Percentiles rank a stretch among this genome's conserved stretches.
phyloP scores from a whole-genome alignment of 768 basidiomycete genomes.

The Mycena vulgaris region DNA sequence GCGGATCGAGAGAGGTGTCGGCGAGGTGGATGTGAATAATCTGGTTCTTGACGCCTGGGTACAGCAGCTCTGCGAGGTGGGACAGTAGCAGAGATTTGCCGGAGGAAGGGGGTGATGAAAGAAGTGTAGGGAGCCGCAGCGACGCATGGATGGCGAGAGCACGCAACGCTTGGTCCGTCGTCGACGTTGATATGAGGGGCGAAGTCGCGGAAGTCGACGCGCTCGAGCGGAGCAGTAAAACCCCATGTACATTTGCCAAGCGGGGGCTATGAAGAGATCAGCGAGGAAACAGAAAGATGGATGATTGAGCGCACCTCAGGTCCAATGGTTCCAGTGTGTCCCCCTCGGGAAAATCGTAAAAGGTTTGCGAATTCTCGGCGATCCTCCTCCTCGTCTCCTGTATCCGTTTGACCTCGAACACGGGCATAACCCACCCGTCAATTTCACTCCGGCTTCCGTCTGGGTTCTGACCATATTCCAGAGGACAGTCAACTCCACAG shows the following conservation, averaged over 20 bases:
- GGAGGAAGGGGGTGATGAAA: constrained; percentile 89
- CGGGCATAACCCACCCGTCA: constrained; percentile 89
- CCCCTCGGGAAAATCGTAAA: constrained; percentile 59
- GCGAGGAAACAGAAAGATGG: constrained; percentile 20
- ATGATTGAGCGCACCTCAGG: constrained; percentile 64
- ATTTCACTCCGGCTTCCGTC: constrained; percentile 62
- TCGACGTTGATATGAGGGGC: constrained; percentile 74
- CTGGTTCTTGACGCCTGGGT: constrained; percentile 73
- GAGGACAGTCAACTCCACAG: constrained; percentile 71
- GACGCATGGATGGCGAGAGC: constrained; percentile 76
- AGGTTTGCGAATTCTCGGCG: constrained; percentile 57
- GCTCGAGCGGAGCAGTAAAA: constrained; percentile 51
- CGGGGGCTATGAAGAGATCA: constrained; percentile 61
- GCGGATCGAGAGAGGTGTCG: constrained; percentile 95
- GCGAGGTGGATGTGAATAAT: constrained; percentile 92
- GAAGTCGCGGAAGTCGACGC: constrained; percentile 32
- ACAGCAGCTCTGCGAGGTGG: constrained; percentile 85
- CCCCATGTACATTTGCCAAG: constrained; percentile 74
- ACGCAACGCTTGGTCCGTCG: constrained; percentile 72
- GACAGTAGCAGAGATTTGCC: constrained; percentile 92
- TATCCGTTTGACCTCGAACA: constrained; percentile 77
- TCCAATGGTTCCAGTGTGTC: constrained; percentile 64
- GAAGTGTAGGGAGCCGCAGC: constrained; percentile 78
- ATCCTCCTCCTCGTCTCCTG: constrained; percentile 64
- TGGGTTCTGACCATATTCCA: constrained; percentile 68